Evolutionary conservation across 371 early-diverging fungal species (phyloP).

Genomic region (Syncephalastrum racemosum): DNA sequence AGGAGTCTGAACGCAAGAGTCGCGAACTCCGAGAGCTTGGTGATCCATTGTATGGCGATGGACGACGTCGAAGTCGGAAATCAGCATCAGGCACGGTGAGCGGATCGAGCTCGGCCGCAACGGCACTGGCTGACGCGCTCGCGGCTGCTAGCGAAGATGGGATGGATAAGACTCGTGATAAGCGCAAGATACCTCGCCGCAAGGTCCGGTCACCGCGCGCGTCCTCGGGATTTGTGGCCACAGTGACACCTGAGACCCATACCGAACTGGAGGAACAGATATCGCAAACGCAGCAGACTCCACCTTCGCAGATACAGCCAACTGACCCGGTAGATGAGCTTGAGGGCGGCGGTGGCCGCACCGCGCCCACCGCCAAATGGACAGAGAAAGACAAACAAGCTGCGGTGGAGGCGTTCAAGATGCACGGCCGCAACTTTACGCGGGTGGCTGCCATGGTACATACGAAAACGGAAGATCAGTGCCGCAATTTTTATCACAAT

Average conservation of each 20-base stretch:
- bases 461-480: slow-evolving; percentile 80
- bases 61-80: slow-evolving; percentile 23
- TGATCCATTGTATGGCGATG: slow-evolving; percentile 31
- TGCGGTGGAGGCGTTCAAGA: slow-evolving; percentile 73
- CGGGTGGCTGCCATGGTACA: slow-evolving; percentile 69
- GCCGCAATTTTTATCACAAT: slow-evolving; percentile 79
- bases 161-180: slow-evolving; percentile 11
- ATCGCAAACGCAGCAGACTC: background rate
- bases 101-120: background rate
- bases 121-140: background rate
- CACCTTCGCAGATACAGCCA: slow-evolving; percentile 3
- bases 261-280: slow-evolving; percentile 1
- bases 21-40: slow-evolving; percentile 42
- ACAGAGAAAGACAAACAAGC: slow-evolving; percentile 70
- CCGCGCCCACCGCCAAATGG: slow-evolving; percentile 63
- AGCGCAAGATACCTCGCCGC: slow-evolving; percentile 18
- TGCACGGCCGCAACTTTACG: slow-evolving; percentile 73
- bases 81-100: slow-evolving; percentile 5
- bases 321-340: slow-evolving; percentile 17
- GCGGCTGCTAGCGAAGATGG: slow-evolving; percentile 1
- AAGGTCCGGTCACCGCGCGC: slow-evolving; percentile 32
- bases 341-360: slow-evolving; percentile 29
- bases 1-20: slow-evolving; percentile 45
- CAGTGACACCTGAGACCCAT: too few species aligned
- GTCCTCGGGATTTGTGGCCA: background rate